phyloP scores from a whole-genome alignment of 371 early-diverging fungal genomes.

The Haplosporangium sp. region DNA sequence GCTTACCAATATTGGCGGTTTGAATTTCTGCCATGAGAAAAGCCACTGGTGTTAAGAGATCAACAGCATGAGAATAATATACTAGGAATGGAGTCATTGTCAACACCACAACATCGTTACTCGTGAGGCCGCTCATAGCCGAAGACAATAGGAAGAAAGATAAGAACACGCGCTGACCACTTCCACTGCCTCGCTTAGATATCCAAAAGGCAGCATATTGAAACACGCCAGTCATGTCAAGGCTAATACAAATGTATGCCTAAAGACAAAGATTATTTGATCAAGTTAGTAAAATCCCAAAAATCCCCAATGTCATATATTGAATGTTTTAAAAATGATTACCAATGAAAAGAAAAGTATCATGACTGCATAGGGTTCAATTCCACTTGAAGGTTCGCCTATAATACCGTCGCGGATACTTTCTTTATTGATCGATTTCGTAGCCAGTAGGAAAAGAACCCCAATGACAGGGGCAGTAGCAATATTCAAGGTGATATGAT shows the following conservation, averaged over 20 bases:
- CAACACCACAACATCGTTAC: conserved; percentile 86
- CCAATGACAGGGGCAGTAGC: conserved; percentile 78
- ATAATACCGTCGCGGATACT: conserved; percentile 72
- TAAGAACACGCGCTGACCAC: conserved; percentile 70
- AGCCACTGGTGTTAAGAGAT: conserved; percentile 68
- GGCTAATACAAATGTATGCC: conserved; percentile 87
- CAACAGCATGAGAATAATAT: conserved; percentile 74
- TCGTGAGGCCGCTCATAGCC: conserved; percentile 78
- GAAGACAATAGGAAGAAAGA: conserved; percentile 77
- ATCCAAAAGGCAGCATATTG: conserved; percentile 78
- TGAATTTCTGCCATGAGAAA: conserved; percentile 79
- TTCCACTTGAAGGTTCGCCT: conserved; percentile 65
- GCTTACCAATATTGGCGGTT: conserved; percentile 74
- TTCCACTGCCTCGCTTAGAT: conserved; percentile 66
- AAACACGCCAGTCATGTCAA: conserved; percentile 84
- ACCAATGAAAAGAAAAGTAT: conserved; percentile 82
- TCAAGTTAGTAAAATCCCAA: too few species aligned
- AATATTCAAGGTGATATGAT: conserved; percentile 64
- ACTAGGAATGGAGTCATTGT: conserved; percentile 84
- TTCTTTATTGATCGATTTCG: conserved; percentile 61
- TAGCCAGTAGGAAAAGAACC: conserved; percentile 71
- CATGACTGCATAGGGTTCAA: conserved; percentile 83
- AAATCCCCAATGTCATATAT: background rate
- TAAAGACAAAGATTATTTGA: conserved; percentile 6
- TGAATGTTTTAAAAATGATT: conserved; percentile 6